Percentiles rank a stretch among this genome's conserved stretches.
Conservation (phyloP, 73 alveolate genomes). For the Paramecium tetraurelia region DNA sequence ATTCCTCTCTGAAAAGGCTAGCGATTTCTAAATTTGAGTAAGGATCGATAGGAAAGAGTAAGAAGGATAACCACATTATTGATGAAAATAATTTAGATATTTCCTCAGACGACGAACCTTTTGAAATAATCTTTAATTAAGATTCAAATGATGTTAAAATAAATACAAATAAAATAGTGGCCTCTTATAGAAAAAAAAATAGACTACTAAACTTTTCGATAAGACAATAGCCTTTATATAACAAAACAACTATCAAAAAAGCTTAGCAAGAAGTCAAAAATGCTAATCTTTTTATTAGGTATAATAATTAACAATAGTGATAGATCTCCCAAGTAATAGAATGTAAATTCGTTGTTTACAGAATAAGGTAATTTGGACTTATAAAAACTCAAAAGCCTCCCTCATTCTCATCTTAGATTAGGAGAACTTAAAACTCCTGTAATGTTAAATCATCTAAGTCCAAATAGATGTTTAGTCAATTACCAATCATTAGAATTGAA, state of each 20-base stretch:
- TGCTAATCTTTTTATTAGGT: neutral
- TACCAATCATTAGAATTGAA: slow-evolving; percentile 11
- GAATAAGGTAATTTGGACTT: neutral
- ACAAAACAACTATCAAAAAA: neutral
- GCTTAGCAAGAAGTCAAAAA: neutral
- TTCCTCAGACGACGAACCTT: slow-evolving; percentile 39
- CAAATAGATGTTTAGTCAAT: slow-evolving; percentile 38
- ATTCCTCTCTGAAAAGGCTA: neutral
- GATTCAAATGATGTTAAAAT: neutral
- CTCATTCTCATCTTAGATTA: neutral
- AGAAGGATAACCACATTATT: neutral
- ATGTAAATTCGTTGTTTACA: neutral
- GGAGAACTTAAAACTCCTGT: slow-evolving; percentile 4
- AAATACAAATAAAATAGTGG: neutral
- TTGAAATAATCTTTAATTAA: neutral
- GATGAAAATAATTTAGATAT: neutral
- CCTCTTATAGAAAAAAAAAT: neutral
- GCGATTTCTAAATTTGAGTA: neutral
- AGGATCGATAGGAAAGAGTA: neutral
- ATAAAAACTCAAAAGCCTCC: neutral
- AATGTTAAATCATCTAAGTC: neutral
- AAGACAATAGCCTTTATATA: neutral
- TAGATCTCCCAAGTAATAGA: neutral
- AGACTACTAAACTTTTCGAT: neutral
- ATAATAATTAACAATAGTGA: neutral